Conservation (phyloP, 1,284 basidiomycete genomes). For the Lignosus rhinocerotis region DNA sequence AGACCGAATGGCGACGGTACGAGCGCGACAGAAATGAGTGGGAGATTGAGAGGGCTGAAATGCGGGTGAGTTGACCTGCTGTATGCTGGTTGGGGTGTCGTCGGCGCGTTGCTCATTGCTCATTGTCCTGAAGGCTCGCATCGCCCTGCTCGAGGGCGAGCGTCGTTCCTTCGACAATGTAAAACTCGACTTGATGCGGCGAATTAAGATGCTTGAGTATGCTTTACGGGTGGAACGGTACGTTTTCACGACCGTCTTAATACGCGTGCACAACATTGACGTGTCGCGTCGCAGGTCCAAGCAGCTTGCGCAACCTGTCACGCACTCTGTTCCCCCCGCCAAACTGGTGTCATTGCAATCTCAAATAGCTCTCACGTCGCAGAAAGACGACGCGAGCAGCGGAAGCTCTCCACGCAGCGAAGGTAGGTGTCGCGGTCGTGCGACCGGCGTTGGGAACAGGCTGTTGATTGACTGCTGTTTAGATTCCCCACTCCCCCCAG, state of each 20-base stretch:
- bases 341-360: slow-evolving; percentile 62
- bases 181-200: slow-evolving; percentile 91
- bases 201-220: slow-evolving; percentile 99
- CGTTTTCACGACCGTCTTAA: slow-evolving; percentile 33
- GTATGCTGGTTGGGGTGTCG: slow-evolving; percentile 33
- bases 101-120: slow-evolving; percentile 24
- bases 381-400: slow-evolving; percentile 74
- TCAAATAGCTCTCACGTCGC: slow-evolving; percentile 49
- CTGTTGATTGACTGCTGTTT: neutral
- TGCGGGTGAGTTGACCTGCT: slow-evolving; percentile 66
- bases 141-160: slow-evolving; percentile 97
- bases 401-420: slow-evolving; percentile 81
- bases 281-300: slow-evolving; percentile 64
- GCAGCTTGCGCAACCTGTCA: slow-evolving; percentile 62
- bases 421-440: slow-evolving; percentile 45
- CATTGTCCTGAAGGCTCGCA: slow-evolving; percentile 69
- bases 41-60: slow-evolving; percentile 99
- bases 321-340: slow-evolving; percentile 53
- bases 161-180: slow-evolving; percentile 95
- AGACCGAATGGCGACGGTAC: slow-evolving; percentile 96
- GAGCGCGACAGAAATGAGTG: slow-evolving; percentile 98
- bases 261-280: slow-evolving; percentile 29
- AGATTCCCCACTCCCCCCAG: slow-evolving; percentile 78
- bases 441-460: neutral
- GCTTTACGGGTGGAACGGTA: slow-evolving; percentile 92